phyloP scores from a whole-genome alignment of 495 filamentous ascomycete species.

The Trypethelium eluteriae region DNA sequence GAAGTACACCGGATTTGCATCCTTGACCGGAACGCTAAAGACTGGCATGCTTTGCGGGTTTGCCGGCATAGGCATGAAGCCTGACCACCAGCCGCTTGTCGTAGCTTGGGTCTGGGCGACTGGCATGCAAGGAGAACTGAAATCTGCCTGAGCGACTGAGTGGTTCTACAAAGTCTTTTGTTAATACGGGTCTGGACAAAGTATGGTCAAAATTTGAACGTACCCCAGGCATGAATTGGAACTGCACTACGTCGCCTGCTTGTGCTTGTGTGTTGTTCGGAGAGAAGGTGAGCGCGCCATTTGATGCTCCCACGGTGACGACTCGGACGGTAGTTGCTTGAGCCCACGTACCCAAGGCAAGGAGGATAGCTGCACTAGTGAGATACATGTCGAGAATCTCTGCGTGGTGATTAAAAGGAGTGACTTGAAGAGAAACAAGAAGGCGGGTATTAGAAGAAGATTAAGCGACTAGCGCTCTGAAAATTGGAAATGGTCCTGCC shows the following conservation, averaged over 20 bases:
- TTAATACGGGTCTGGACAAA: not conserved
- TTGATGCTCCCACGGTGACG: slow-evolving; percentile 10
- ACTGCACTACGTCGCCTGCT: slow-evolving; percentile 11
- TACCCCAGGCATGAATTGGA: slow-evolving; percentile 14
- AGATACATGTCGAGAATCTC: not conserved
- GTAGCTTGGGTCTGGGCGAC: not conserved
- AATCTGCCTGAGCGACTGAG: slow-evolving; percentile 27
- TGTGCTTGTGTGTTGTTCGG: slow-evolving; percentile 10
- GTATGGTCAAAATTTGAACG: not conserved
- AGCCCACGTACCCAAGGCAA: not conserved
- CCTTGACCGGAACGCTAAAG: slow-evolving; percentile 41
- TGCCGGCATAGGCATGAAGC: slow-evolving; percentile 23
- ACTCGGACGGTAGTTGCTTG: slow-evolving; percentile 1
- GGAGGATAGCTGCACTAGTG: not conserved
- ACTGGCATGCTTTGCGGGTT: slow-evolving; percentile 21
- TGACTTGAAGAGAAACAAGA: not conserved
- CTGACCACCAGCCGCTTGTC: slow-evolving; percentile 28
- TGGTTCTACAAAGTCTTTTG: slow-evolving; percentile 15
- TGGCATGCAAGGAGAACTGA: slow-evolving; percentile 26
- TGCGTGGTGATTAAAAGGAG: not conserved
- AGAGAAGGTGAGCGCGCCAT: slow-evolving; percentile 9
- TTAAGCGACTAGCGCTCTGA: slow-evolving; percentile 13
- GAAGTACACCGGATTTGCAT: slow-evolving; percentile 50
- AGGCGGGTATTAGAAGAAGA: slow-evolving; percentile 2
- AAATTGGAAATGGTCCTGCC: slow-evolving; percentile 10